Evolutionary conservation across 1,284 basidiomycete genomes (phyloP).

Genomic region (Psilocybe mexicana): DNA sequence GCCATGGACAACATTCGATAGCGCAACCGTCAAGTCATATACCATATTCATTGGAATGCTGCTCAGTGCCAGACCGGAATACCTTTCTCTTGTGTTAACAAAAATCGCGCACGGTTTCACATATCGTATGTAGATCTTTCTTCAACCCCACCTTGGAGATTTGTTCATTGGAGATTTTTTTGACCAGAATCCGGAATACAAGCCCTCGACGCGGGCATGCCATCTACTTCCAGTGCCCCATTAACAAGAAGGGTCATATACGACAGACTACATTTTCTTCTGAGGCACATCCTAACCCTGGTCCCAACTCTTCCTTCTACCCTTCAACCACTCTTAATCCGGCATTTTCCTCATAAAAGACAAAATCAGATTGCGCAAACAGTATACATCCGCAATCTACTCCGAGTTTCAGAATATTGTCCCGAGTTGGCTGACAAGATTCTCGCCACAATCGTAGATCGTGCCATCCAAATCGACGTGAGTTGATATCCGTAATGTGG

Average conservation of each 20-base stretch:
- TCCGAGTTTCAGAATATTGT: slow-evolving; percentile 87
- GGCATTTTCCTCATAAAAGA: slow-evolving; percentile 92
- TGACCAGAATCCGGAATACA: slow-evolving; percentile 67
- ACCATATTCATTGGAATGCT: slow-evolving; percentile 90
- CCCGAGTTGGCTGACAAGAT: slow-evolving; percentile 87
- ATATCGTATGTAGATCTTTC: slow-evolving; percentile 66
- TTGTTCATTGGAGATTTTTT: slow-evolving; percentile 8
- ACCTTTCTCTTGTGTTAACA: slow-evolving; percentile 80
- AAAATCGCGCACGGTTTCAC: slow-evolving; percentile 86
- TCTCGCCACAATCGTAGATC: slow-evolving; percentile 83
- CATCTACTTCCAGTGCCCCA: slow-evolving; percentile 65
- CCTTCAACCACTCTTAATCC: slow-evolving; percentile 82
- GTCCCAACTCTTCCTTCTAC: slow-evolving; percentile 89
- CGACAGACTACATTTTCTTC: slow-evolving; percentile 83
- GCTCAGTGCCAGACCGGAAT: slow-evolving; percentile 92
- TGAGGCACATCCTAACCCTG: slow-evolving; percentile 83
- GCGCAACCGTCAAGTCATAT: slow-evolving; percentile 81
- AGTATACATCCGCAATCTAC: slow-evolving; percentile 90
- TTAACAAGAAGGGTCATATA: slow-evolving; percentile 85
- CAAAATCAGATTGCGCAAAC: slow-evolving; percentile 81
- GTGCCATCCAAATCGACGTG: slow-evolving; percentile 94
- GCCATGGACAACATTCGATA: slow-evolving; percentile 91
- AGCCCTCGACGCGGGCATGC: slow-evolving; percentile 53
- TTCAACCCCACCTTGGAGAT: neutral
- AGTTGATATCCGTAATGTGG: slow-evolving; percentile 30